Conservation (phyloP, 2,329 filamentous ascomycete species). For the Talaromyces albobiverticillius region DNA sequence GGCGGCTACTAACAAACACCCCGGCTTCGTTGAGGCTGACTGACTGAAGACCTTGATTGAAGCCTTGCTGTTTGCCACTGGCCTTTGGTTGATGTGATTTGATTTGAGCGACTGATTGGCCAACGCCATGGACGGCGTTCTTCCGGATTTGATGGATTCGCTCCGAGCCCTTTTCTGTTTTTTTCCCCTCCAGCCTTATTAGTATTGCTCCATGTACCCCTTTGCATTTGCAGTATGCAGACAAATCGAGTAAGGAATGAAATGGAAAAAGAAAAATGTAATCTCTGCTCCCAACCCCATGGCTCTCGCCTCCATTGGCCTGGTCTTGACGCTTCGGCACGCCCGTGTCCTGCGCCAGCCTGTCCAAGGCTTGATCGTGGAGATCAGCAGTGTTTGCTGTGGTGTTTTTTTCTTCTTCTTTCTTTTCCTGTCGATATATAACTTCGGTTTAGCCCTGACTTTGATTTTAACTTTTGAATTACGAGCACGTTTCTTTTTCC, state of each 20-base stretch:
- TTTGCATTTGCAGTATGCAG: background rate
- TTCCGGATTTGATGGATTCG: background rate
- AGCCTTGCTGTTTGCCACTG: too few relatives aligned
- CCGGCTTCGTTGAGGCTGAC: background rate
- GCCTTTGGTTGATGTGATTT: too few relatives aligned
- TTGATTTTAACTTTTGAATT: too few relatives aligned
- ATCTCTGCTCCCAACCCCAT: constrained; percentile 2
- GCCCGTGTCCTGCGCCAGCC: background rate
- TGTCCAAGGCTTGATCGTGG: background rate
- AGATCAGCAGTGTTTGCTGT: background rate
- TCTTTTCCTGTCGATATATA: background rate
- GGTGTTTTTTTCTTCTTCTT: background rate
- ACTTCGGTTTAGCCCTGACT: too few relatives aligned
- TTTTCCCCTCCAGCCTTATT: constrained; percentile 1
- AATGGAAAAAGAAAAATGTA: constrained; percentile 3
- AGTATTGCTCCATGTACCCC: background rate
- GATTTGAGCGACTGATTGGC: too few relatives aligned
- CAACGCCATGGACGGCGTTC: too few relatives aligned
- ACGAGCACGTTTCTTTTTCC: background rate
- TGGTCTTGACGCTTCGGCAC: constrained; percentile 9
- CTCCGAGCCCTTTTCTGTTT: too few relatives aligned
- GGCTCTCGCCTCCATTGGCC: constrained; percentile 7
- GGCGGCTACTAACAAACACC: background rate
- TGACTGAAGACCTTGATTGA: too few relatives aligned
- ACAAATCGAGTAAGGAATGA: background rate